These are phyloP conservation scores for Hypoxylon sp. DNA, from an alignment of 2,329 filamentous ascomycete genomes.

Conservation along the genomic window DNA sequence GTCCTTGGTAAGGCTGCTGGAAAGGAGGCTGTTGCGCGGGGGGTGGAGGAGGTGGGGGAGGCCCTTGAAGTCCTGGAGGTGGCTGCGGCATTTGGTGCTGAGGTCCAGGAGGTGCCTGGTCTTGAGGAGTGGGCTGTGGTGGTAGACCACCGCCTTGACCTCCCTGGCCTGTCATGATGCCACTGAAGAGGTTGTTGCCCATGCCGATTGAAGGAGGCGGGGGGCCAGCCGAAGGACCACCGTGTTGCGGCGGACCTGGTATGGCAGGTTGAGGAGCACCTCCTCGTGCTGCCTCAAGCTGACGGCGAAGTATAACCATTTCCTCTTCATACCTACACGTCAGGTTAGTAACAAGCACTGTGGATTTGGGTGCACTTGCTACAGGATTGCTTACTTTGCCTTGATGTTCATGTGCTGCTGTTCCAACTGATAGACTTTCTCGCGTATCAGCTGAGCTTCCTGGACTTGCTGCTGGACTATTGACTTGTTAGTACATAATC, in stretches of 20 bases:
- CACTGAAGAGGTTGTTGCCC: constrained; percentile 92
- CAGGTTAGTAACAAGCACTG: constrained; percentile 25
- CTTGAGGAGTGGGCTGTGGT: constrained; percentile 74
- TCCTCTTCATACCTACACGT: constrained; percentile 90
- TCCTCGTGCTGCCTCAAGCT: constrained; percentile 83
- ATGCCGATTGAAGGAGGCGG: constrained; percentile 91
- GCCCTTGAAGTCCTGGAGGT: constrained; percentile 74
- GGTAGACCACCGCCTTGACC: constrained; percentile 89
- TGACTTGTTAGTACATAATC: constrained; percentile 48
- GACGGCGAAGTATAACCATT: constrained; percentile 85
- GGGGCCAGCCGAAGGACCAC: constrained; percentile 77
- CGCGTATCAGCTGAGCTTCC: constrained; percentile 93
- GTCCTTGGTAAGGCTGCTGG: constrained; percentile 76
- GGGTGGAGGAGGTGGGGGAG: constrained; percentile 70
- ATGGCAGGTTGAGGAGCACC: constrained; percentile 71
- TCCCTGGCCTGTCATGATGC: constrained; percentile 91
- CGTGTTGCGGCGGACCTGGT: constrained; percentile 79
- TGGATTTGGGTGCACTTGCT: background rate
- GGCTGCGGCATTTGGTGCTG: constrained; percentile 81
- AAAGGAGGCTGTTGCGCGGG: constrained; percentile 78
- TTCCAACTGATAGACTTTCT: constrained; percentile 94
- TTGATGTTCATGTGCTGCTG: constrained; percentile 91
- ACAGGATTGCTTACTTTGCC: constrained; percentile 77
- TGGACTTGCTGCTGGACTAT: constrained; percentile 90
- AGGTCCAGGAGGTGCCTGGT: constrained; percentile 66